These are phyloP conservation scores for Physcomitrellopsis africana DNA, from an alignment of 225 moss, liverwort and hornwort genomes.

Conservation along the genomic window DNA sequence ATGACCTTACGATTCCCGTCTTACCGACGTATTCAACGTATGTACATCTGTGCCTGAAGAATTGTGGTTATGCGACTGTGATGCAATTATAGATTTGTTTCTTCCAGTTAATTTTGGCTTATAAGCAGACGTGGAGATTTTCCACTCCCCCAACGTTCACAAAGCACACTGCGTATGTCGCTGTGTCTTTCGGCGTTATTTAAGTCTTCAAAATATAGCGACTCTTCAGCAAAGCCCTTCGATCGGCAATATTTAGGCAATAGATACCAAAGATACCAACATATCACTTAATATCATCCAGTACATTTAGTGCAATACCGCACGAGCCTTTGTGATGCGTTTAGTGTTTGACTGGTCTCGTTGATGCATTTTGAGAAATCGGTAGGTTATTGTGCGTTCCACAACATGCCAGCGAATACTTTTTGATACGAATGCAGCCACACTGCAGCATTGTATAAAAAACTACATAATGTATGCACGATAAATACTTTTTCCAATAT, in stretches of 20 bases:
- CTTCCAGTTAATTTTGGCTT: constrained; percentile 29
- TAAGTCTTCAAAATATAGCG: constrained; percentile 2
- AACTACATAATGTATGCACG: too few species aligned
- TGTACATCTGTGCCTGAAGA: constrained; percentile 27
- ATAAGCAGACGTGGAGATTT: constrained; percentile 30
- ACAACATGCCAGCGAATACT: too few species aligned
- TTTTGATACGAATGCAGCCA: too few species aligned
- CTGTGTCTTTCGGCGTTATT: constrained; percentile 15
- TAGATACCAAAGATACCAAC: constrained; percentile 2
- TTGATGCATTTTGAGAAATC: too few species aligned
- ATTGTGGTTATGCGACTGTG: constrained; percentile 27
- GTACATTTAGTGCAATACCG: too few species aligned
- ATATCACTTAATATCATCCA: neutral
- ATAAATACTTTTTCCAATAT: too few species aligned
- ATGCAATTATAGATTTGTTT: constrained; percentile 21
- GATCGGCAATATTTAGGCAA: constrained; percentile 21
- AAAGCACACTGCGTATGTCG: constrained; percentile 5
- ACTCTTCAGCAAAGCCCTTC: constrained; percentile 10
- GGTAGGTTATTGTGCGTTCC: too few species aligned
- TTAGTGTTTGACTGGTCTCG: too few species aligned
- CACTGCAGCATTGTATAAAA: too few species aligned
- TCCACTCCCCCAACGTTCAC: constrained; percentile 19
- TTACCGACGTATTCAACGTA: constrained; percentile 22
- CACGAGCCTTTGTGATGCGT: too few species aligned
- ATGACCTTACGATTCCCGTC: constrained; percentile 26